Base-by-base conservation (phyloP, 2,329 filamentous ascomycete genomes). In the Teratosphaeria destructans region DNA sequence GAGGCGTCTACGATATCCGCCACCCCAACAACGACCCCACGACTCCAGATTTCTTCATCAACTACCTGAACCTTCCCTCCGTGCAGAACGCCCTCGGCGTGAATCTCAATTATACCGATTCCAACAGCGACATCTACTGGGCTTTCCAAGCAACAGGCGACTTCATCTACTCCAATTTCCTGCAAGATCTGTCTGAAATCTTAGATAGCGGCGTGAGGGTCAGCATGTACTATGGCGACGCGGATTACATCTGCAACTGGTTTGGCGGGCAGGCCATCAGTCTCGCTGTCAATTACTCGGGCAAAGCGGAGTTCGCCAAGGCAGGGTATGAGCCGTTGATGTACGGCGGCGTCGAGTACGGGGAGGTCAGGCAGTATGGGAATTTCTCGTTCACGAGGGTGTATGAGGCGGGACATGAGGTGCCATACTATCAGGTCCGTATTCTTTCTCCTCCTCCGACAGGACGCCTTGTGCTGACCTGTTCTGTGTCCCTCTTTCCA, bases 11-110 rank as follows among this genome's bases (percentile, higher is more conserved):
- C 66, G 85, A 87, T 61, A 81, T 87, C 59, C 77, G 83, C 8
- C 80, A 84, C 49, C 76, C 78, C 0, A 72, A 66, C 56, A 59
- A 75, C 6, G 76, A 88, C 66, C 82, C 86, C 0, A 86, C 85
- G 59, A 87, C 88, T 3, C 78, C 84, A 0, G 74, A 73, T 39
- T 83, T 81, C 57, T 87, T 86, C 70, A 65, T 78, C 23, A 79
- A 85, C 47, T 90, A 87, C 71, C 78, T 92, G 57, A 87, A 88
- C 68, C 79, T 81, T 53, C 77, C 78, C 11, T 64, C 71, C 5
- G 77, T 88, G 1, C 81, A 58, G 29, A 58, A 58, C 34, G 56
- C 56, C 1, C n/a, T 58, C 14, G 56, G 56, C 0, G 67, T 71
- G 23, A 71, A 70, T 58, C 43, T 61, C 19, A 61, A 59, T 32